A percentile compares a stretch with the other conserved stretches of the same genome.
Conservation (phyloP, 2,329 filamentous ascomycete species). For the Magnaporthales sp. region DNA sequence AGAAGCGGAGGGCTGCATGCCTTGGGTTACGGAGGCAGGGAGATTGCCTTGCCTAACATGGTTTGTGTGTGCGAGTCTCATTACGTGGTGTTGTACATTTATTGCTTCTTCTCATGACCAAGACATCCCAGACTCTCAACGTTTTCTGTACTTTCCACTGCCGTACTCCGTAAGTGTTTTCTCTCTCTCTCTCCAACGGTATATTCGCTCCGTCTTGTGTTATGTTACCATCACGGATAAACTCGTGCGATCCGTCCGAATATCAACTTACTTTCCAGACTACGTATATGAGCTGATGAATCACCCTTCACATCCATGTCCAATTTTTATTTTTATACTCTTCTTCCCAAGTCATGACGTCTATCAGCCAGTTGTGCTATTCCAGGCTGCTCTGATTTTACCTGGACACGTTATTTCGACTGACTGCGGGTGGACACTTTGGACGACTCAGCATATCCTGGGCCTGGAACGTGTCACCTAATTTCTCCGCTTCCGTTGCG, state of each 20-base stretch:
- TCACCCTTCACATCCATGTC: not conserved
- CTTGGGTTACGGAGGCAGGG: not conserved
- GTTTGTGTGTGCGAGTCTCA: not conserved
- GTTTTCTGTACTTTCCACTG: not conserved
- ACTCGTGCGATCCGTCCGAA: not conserved
- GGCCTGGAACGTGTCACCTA: not conserved
- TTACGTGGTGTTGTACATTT: not conserved
- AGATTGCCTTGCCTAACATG: not conserved
- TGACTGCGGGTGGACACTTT: not conserved
- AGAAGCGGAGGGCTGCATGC: not conserved
- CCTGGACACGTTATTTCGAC: not conserved
- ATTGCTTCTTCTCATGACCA: not conserved
- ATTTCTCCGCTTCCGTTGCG: not conserved
- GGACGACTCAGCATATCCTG: not conserved
- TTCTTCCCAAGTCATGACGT: not conserved
- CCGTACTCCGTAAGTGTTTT: too few species aligned
- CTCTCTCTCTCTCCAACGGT: not conserved
- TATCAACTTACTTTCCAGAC: not conserved
- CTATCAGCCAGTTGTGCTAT: not conserved
- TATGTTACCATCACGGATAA: not conserved
- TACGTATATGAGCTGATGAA: not conserved
- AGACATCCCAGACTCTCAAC: not conserved
- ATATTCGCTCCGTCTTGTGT: not conserved
- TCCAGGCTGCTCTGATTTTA: not conserved
- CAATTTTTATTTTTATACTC: not conserved